Conservation (phyloP, 1,139 yeast species). For the Kodamaea sp. region DNA sequence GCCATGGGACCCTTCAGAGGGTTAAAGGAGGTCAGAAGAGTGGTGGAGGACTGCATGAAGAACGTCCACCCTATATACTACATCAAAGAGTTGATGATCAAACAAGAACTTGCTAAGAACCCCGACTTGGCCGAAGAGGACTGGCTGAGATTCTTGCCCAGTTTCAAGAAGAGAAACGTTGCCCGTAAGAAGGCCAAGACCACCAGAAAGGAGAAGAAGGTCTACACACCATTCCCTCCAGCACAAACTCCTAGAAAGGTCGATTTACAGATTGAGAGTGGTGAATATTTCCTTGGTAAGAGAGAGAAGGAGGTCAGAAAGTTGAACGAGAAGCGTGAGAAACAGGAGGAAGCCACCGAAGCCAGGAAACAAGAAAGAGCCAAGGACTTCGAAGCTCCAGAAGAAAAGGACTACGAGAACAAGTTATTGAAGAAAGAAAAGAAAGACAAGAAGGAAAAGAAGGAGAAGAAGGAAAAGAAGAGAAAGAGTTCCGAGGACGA, state of each 20-base stretch:
- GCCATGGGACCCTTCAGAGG: conserved; percentile 98
- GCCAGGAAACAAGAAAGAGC: conserved; percentile 69
- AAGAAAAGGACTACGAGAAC: conserved; percentile 24
- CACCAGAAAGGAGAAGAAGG: conserved; percentile 68
- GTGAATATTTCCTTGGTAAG: conserved; percentile 94
- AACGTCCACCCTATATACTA: conserved; percentile 96
- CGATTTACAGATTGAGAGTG: conserved; percentile 96
- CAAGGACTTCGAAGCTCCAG: conserved; percentile 81
- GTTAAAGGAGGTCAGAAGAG: conserved; percentile 85
- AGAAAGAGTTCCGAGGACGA: conserved; percentile 30
- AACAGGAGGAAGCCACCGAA: conserved; percentile 70
- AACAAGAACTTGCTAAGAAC: conserved; percentile 88
- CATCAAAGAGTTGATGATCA: conserved; percentile 95
- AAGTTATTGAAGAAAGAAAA: conserved; percentile 27
- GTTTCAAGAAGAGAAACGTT: conserved; percentile 94
- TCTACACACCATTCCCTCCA: conserved; percentile 99
- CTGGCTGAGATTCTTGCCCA: conserved; percentile 96
- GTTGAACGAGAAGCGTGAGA: conserved; percentile 74
- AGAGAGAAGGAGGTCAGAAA: conserved; percentile 74
- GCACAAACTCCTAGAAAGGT: conserved; percentile 95
- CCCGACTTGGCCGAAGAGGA: conserved; percentile 95
- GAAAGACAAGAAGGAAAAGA: conserved; percentile 22
- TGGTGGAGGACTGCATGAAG: conserved; percentile 96
- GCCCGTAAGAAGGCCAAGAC: conserved; percentile 88
- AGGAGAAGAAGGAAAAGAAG: conserved; percentile 16